Evolutionary conservation across 2,329 filamentous ascomycete genomes (phyloP).

Genomic region (Chaetomium strumarium): DNA sequence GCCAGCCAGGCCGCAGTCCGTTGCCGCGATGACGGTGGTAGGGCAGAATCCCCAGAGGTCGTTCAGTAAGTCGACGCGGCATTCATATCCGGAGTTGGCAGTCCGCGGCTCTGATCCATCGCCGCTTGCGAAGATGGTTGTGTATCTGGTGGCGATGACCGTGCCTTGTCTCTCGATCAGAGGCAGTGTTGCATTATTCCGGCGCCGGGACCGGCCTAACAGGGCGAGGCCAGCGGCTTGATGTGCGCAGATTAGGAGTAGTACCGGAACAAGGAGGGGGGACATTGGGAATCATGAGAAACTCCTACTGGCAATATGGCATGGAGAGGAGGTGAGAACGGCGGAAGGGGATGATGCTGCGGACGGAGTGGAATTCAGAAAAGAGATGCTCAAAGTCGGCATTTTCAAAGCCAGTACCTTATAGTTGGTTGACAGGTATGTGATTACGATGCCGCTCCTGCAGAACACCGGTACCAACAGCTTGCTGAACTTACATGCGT

Average conservation of each 20-base stretch:
- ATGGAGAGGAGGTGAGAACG: no score
- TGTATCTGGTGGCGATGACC: conserved; percentile 22
- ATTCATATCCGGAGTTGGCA: conserved; percentile 32
- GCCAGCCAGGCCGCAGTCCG: conserved; percentile 35
- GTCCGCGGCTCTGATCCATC: conserved; percentile 28
- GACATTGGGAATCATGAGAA: background rate
- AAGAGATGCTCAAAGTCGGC: no score
- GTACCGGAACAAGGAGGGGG: background rate
- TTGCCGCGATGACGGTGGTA: conserved; percentile 30
- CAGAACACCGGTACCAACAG: no score
- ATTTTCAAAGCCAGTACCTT: no score
- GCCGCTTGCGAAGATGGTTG: conserved; percentile 19
- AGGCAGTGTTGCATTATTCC: background rate
- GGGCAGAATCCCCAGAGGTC: conserved; percentile 38
- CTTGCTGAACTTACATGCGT: no score
- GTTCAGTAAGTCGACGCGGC: conserved; percentile 32
- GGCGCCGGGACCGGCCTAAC: background rate
- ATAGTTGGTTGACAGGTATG: no score
- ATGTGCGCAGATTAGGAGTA: background rate
- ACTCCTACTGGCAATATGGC: background rate
- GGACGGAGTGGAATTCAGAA: no score
- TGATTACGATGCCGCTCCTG: no score
- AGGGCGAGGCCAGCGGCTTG: background rate
- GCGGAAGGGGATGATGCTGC: no score
- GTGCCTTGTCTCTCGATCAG: conserved; percentile 24